Percentiles rank a stretch among this genome's conserved stretches.
phyloP scores from a whole-genome alignment of 208 protist genomes.

The Leishmania turanica region DNA sequence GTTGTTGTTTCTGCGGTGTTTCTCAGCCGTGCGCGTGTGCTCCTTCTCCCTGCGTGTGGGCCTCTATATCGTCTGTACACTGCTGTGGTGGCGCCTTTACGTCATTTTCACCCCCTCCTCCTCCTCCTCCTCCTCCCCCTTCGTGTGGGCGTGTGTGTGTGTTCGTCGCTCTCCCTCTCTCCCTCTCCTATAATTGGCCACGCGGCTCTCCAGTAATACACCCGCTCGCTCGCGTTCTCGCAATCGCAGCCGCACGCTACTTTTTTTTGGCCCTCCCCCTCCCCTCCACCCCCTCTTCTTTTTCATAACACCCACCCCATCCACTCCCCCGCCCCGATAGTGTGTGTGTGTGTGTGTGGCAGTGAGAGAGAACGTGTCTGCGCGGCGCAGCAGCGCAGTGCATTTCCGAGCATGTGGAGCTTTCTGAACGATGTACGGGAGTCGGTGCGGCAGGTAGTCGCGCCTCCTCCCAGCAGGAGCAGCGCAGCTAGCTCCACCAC shows the following conservation, averaged over 20 bases:
- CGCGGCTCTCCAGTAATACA: neutral
- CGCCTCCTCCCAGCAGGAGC: constrained; percentile 3
- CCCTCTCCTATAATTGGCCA: neutral
- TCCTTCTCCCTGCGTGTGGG: neutral
- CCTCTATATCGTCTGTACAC: neutral
- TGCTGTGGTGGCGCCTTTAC: neutral
- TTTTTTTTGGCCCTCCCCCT: neutral
- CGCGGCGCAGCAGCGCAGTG: neutral
- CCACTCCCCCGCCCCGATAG: neutral
- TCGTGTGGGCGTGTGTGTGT: neutral
- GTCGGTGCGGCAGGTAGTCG: constrained; percentile 30
- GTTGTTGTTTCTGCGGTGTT: neutral
- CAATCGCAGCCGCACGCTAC: neutral
- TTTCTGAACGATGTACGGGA: constrained; percentile 30
- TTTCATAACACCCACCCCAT: neutral
- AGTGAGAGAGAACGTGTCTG: neutral
- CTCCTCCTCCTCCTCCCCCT: neutral
- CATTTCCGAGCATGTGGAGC: constrained; percentile 13
- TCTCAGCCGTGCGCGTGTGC: neutral
- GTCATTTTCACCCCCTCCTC: neutral
- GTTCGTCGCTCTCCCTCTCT: neutral
- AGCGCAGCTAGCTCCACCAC: neutral
- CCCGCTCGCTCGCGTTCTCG: neutral
- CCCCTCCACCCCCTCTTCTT: neutral
- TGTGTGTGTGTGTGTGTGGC: neutral